Conservation (phyloP, 495 filamentous ascomycete species). For the Penicillium pancosmium region DNA sequence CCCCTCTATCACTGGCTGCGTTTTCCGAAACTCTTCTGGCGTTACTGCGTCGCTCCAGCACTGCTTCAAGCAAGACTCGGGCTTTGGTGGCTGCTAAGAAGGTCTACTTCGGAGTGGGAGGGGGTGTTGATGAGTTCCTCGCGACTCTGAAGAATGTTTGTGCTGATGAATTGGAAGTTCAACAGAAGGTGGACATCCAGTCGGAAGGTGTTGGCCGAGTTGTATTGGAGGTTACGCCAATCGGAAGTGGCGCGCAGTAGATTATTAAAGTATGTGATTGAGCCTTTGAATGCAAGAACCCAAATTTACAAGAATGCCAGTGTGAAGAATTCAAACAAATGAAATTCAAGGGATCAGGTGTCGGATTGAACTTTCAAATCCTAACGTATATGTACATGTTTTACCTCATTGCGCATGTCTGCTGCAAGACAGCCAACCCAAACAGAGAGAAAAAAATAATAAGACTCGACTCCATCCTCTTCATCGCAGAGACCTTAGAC, state of each 20-base stretch:
- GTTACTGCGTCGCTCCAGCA: conserved; percentile 59
- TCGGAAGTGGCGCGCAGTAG: conserved; percentile 4
- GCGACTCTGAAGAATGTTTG: conserved; percentile 58
- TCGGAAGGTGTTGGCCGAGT: conserved; percentile 52
- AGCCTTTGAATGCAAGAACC: conserved; percentile 4
- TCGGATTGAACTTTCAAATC: conserved; percentile 29
- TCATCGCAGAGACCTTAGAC: conserved; percentile 47
- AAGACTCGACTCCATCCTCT: conserved; percentile 11
- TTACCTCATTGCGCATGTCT: conserved; percentile 34
- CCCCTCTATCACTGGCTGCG: conserved; percentile 67
- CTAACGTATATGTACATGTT: conserved; percentile 48
- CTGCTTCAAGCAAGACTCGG: conserved; percentile 43
- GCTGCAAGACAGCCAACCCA: conserved; percentile 23
- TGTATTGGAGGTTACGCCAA: conserved; percentile 43
- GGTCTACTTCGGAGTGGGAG: conserved; percentile 96
- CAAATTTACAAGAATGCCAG: background rate
- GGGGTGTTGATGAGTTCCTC: conserved; percentile 87
- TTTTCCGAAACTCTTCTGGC: conserved; percentile 75
- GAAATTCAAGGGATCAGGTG: conserved; percentile 34
- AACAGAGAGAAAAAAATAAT: conserved; percentile 24
- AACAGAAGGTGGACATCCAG: conserved; percentile 62
- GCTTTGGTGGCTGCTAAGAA: conserved; percentile 89
- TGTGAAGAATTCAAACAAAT: conserved; percentile 25
- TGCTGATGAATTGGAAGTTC: conserved; percentile 58
- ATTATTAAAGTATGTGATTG: background rate